Evolutionary conservation across 495 filamentous ascomycete genomes (phyloP), one percentile per base, ranked within the genome.

Genomic region (Penicillium paxilli): DNA sequence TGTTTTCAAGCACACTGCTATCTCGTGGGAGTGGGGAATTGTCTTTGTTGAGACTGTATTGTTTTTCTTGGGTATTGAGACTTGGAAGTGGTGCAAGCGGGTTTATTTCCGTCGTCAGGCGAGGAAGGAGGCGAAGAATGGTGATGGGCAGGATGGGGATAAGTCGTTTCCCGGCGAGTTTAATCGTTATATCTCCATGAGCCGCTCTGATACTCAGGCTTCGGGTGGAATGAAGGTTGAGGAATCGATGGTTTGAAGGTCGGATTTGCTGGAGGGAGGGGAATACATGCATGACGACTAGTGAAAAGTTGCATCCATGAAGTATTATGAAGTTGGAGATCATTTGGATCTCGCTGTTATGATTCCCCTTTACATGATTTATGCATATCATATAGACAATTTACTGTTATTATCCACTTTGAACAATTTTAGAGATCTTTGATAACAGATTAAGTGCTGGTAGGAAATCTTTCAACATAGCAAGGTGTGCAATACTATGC

Each of bases 21-120:
- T 91, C 51, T 79, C 72, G 22, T 90, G 87, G 87, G 87, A 89
- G 66, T 89, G 87, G 87, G 78, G 70, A 5, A 77, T 89, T 59
- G 86, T 76, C 19, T 66, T 89, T 55, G 67, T 84, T 14, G 81
- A 80, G 44, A 76, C 81, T 1, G 57, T 76, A 5, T 55, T 90
- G 9, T 89, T 89, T 70, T 82, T 89, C 56, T 55, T 70, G 5
- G 86, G 85, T 7, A 75, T 85, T 16, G 87, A 90, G 70, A 47
- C 61, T 17, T 90, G 86, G 84, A 88, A 89, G 73, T 86, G 77
- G 72, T 75, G 62, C 19, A 90, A 90, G 69, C 70, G 87, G 23
- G 57, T 71, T 26, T 78, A 66, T 35, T 78, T 80, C 77, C 69
- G 75, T 19, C 65, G 69, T 7, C 62, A 64, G 60, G 67, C 49